Conservation (phyloP, 2,329 filamentous ascomycete species). For the Amylocarpus encephaloides region DNA sequence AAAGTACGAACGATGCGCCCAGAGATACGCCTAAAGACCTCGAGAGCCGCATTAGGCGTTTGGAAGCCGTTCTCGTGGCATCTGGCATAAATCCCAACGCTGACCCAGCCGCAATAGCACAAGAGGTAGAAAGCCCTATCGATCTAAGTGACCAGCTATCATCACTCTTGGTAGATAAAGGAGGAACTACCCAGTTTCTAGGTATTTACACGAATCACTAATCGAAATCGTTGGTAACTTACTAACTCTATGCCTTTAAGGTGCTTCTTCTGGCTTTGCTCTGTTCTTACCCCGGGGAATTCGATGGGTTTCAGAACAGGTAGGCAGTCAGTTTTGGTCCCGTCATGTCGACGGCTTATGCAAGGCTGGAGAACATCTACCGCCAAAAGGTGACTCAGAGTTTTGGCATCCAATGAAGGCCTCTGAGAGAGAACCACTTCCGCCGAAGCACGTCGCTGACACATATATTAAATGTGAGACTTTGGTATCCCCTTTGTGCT, state of each 20-base stretch:
- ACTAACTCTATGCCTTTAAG: conserved; percentile 12
- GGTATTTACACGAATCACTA: too few relatives aligned
- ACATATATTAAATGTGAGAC: conserved; percentile 14
- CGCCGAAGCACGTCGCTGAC: conserved; percentile 15
- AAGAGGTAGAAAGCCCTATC: conserved; percentile 4
- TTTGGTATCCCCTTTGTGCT: neutral
- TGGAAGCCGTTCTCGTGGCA: conserved; percentile 17
- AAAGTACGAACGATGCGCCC: too few relatives aligned
- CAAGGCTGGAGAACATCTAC: conserved; percentile 4
- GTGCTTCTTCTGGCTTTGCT: conserved; percentile 20
- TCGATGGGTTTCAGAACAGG: conserved; percentile 17
- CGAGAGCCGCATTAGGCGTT: conserved; percentile 19
- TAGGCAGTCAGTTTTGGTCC: conserved; percentile 6
- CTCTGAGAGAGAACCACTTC: conserved; percentile 11
- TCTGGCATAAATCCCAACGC: conserved; percentile 10
- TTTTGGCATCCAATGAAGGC: conserved; percentile 15
- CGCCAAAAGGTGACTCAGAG: conserved; percentile 4
- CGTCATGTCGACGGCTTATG: conserved; percentile 5
- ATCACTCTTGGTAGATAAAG: conserved; percentile 13
- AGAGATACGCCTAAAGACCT: conserved; percentile 1
- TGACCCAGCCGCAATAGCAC: conserved; percentile 1
- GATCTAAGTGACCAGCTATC: conserved; percentile 15
- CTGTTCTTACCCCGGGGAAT: conserved; percentile 22
- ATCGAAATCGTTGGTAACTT: neutral
- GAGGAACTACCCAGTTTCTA: neutral